Evolutionary conservation across 352 stramenopile genomes (phyloP).

Genomic region (Globisporangium echinulatum): DNA sequence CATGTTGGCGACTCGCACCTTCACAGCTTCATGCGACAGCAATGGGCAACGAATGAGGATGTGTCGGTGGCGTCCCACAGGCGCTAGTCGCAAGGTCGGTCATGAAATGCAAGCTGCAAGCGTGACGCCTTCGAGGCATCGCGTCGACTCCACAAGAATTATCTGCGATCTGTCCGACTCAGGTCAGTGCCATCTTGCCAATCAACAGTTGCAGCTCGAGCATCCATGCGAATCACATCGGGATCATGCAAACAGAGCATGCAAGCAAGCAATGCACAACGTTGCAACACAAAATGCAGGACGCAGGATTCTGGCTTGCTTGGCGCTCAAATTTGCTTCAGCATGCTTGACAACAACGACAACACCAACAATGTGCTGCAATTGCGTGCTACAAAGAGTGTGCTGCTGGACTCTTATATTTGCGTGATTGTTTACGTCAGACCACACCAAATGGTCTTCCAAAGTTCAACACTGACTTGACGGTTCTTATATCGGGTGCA

Average conservation of each 20-base stretch:
- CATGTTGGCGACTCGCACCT: background rate
- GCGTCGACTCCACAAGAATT: conserved; percentile 1
- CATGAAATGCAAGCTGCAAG: conserved; percentile 4
- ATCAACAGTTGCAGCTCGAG: too few relatives aligned
- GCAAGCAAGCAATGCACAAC: too few relatives aligned
- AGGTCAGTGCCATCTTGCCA: too few relatives aligned
- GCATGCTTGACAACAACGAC: background rate
- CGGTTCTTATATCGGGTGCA: too few relatives aligned
- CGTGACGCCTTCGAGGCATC: conserved; percentile 15
- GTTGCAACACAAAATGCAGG: too few relatives aligned
- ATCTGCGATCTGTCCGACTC: background rate
- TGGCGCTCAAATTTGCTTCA: background rate
- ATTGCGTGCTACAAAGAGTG: background rate
- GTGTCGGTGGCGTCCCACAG: background rate
- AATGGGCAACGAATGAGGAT: too few relatives aligned
- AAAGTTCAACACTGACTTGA: background rate
- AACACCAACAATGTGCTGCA: too few relatives aligned
- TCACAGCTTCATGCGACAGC: too few relatives aligned
- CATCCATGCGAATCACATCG: too few relatives aligned
- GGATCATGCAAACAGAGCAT: too few relatives aligned
- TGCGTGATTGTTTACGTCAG: background rate
- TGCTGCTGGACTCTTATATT: too few relatives aligned
- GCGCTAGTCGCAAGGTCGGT: background rate
- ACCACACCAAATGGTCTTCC: background rate
- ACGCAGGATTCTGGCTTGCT: background rate